Conservation (phyloP, 495 filamentous ascomycete genomes). For the Tricharina praecox region DNA sequence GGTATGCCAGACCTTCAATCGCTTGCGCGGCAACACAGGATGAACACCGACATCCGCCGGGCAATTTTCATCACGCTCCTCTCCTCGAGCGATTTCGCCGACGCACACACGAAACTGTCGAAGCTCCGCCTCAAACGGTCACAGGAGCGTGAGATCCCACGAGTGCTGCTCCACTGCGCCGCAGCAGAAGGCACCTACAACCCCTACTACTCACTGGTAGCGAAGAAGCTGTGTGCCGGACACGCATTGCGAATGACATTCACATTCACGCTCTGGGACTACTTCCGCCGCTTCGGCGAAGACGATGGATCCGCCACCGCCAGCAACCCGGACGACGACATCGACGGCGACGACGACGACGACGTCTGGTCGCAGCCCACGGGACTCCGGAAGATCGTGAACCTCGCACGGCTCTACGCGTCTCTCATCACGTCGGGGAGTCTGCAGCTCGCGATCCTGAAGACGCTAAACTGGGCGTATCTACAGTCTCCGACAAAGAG, state of each 20-base stretch:
- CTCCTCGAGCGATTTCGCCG: constrained; percentile 70
- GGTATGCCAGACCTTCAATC: constrained; percentile 47
- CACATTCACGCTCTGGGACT: constrained; percentile 67
- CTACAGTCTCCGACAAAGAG: constrained; percentile 57
- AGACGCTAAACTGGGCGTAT: constrained; percentile 60
- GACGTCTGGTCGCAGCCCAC: constrained; percentile 27
- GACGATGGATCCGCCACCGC: constrained; percentile 35
- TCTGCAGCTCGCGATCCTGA: constrained; percentile 49
- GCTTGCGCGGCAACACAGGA: constrained; percentile 65
- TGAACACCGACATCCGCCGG: constrained; percentile 87
- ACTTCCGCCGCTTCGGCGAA: constrained; percentile 77
- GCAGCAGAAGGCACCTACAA: constrained; percentile 74
- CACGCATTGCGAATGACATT: constrained; percentile 64
- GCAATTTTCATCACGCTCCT: constrained; percentile 84
- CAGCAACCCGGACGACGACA: constrained; percentile 38
- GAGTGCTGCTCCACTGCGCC: constrained; percentile 73
- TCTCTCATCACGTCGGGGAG: constrained; percentile 49
- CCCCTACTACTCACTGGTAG: constrained; percentile 79
- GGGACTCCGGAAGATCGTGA: constrained; percentile 54
- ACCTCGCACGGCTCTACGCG: constrained; percentile 75
- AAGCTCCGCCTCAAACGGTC: constrained; percentile 72
- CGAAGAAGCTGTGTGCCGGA: constrained; percentile 54
- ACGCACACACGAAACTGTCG: constrained; percentile 58
- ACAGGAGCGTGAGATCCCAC: constrained; percentile 73
- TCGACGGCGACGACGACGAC: constrained; percentile 36